These are phyloP conservation scores for Flammula alnicola DNA, from an alignment of 1,284 basidiomycete genomes.

Conservation along the genomic window DNA sequence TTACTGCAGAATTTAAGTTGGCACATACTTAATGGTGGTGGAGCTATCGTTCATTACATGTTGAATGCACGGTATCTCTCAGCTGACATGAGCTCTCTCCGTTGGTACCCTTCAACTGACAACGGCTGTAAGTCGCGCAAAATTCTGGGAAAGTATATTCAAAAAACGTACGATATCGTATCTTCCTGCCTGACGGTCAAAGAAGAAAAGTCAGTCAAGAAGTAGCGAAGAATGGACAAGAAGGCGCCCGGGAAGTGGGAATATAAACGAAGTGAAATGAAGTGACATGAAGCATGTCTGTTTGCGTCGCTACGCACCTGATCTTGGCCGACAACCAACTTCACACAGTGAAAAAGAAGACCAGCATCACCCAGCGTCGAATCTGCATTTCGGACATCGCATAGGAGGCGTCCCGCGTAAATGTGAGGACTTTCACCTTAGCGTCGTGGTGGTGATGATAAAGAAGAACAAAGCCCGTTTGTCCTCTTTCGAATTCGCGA, in stretches of 20 bases:
- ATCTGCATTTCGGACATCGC: not conserved
- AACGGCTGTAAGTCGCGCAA: not conserved
- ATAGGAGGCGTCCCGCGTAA: too few species aligned
- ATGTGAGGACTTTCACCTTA: too few species aligned
- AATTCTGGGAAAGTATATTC: not conserved
- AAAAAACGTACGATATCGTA: slow-evolving; percentile 13
- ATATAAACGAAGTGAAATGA: not conserved
- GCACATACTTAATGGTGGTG: slow-evolving; percentile 17
- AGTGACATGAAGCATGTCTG: not conserved
- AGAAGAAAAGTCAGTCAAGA: not conserved
- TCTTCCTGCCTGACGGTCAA: slow-evolving; percentile 11
- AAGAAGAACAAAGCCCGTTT: too few species aligned
- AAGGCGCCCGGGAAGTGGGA: not conserved
- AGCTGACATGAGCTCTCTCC: slow-evolving; percentile 5
- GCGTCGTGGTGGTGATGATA: too few species aligned
- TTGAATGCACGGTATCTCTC: slow-evolving; percentile 3
- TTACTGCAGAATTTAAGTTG: not conserved
- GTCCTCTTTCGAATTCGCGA: too few species aligned
- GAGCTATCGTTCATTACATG: not conserved
- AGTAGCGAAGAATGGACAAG: not conserved
- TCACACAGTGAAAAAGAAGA: not conserved
- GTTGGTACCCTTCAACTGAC: slow-evolving; percentile 1
- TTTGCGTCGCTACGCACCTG: slow-evolving; percentile 1
- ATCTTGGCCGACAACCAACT: slow-evolving; percentile 6
- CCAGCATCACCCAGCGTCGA: not conserved